Base-by-base conservation (phyloP, 345 rosid genomes). In the Eutrema heterophyllum region DNA sequence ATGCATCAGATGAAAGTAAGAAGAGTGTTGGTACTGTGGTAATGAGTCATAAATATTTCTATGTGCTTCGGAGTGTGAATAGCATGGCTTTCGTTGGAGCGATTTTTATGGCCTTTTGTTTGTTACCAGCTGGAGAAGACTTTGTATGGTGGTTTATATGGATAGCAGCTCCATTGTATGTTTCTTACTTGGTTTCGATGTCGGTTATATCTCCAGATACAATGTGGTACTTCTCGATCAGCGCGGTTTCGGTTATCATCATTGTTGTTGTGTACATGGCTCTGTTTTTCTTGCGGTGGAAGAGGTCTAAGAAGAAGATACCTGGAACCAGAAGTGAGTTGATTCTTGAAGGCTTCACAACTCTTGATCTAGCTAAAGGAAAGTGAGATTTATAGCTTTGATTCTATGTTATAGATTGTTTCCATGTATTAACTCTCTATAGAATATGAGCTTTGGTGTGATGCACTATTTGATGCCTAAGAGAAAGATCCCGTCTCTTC, bases 391-490 rank as follows among this genome's bases (percentile, higher is more conserved):
- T 30, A 43, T 62, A 33, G 5, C 16, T 58, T 33, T 35, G 5
- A 14, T 24, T 35, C 7, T n/a, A 12, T 24, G 36, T 46, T 13
- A 29, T 29, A 38, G 5, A 24, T 5, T 52, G 71, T 52, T 38
- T n/a, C 15, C 57, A 21, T 69, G 46, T 70, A 21, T 57, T 32
- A 70, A 43, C 7, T 36, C 14, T 21, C 9, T 33, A 4, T 2
- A 65, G 10, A 59, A 29, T 48, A 21, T 64, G 63, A 36, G 10
- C 18, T 95, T 95, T 80, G 70, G 99, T 79, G 94, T 95, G 4
- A 95, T 95, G 98, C 99, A 95, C 77, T 92, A 92, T 82, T 86
- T 95, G 84, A 95, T 95, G 99, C 99, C 99, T 79, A 92, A 86
- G 86, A 91, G 96, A 73, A 88, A 84, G 75, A 90, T 95, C 80